Conservation (phyloP, 768 basidiomycete genomes). For the Suillus cothurnatus region DNA sequence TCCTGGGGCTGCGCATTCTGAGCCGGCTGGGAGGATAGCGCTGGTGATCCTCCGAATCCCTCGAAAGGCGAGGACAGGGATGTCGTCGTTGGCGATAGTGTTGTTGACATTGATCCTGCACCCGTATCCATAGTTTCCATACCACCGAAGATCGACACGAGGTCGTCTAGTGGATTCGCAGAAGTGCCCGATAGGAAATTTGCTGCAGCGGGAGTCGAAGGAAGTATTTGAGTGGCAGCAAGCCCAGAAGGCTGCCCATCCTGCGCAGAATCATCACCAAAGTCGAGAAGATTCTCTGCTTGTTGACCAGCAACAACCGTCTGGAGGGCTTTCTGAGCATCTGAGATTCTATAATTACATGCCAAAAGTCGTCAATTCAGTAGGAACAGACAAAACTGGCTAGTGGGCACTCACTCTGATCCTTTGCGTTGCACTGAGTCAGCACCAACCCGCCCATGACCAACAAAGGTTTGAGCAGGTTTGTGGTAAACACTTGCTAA, state of each 20-base stretch:
- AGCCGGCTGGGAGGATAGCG: conserved; percentile 11
- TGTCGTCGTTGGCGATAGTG: conserved; percentile 13
- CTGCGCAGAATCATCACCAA: conserved; percentile 69
- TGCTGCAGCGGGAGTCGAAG: conserved; percentile 72
- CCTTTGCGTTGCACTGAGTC: conserved; percentile 73
- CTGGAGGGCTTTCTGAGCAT: conserved; percentile 84
- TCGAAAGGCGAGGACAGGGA: conserved; percentile 23
- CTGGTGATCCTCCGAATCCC: conserved; percentile 17
- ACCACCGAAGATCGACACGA: conserved; percentile 89
- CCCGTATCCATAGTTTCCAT: conserved; percentile 33
- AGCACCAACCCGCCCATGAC: conserved; percentile 84
- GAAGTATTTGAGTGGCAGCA: conserved; percentile 73
- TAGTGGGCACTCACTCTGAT: conserved; percentile 49
- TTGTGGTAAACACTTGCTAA: conserved; percentile 98
- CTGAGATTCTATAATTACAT: conserved; percentile 45
- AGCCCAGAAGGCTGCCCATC: conserved; percentile 74
- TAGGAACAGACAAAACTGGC: conserved; percentile 3
- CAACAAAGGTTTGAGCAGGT: conserved; percentile 94
- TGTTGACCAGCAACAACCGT: conserved; percentile 91
- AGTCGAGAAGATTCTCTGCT: conserved; percentile 93
- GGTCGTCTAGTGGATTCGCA: conserved; percentile 87
- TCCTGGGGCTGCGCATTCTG: conserved; percentile 42
- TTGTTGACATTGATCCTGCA: conserved; percentile 18
- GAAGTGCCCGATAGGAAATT: conserved; percentile 79
- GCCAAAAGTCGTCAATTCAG: background rate